Evolutionary conservation across 805 yeast species (phyloP).

Genomic region (Candida bentonensis): DNA sequence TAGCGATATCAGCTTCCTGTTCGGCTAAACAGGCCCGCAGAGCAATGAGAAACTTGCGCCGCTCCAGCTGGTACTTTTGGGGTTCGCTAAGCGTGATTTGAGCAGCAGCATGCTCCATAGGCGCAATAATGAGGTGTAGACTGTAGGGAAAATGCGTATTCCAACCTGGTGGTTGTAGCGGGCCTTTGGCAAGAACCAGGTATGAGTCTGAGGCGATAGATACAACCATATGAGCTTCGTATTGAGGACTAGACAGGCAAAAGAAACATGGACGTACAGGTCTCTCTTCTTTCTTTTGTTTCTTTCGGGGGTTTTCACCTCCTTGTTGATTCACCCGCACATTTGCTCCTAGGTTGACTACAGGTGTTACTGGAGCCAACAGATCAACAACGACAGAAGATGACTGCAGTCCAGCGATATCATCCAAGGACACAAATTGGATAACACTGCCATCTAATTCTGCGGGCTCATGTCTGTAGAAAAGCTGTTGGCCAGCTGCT

Average conservation of each 20-base stretch:
- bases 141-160: not conserved
- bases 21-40: not conserved
- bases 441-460: not conserved
- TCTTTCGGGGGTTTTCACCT: not conserved
- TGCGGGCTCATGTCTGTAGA: not conserved
- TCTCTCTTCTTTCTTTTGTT: not conserved
- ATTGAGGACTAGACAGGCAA: not conserved
- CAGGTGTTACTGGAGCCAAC: not conserved
- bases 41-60: conserved; percentile 34
- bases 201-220: not conserved
- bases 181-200: not conserved
- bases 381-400: not conserved
- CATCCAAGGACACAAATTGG: not conserved
- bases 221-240: not conserved
- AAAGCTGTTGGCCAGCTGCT: not conserved
- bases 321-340: too few species aligned
- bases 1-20: not conserved
- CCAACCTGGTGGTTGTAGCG: not conserved
- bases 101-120: not conserved
- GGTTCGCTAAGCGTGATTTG: not conserved
- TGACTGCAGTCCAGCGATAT: not conserved
- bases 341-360: too few species aligned
- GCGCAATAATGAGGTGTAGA: not conserved
- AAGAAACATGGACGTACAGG: not conserved
- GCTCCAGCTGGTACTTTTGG: not conserved